Evolutionary conservation across 768 basidiomycete genomes (phyloP), one percentile per base, ranked within the genome.

Genomic region (Lactarius tabidus): DNA sequence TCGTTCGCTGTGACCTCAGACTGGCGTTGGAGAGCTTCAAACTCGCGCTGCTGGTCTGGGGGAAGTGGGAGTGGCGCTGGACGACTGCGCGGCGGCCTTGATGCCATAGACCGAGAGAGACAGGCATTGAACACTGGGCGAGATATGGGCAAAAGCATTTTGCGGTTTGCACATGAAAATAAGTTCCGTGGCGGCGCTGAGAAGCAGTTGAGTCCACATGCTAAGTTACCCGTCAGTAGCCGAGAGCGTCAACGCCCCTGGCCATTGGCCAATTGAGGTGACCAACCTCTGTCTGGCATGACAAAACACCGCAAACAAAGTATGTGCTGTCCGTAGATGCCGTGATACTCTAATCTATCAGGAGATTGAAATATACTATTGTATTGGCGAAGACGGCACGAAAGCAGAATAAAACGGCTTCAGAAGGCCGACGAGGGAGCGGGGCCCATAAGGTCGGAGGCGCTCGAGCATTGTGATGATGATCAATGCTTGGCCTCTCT

Each of bases 1-100:
- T 39, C 63, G 60, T 14, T 74, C 67, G 62, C n/a, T 10, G 62
- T 81, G 3, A 75, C 74, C 67, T 84, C 84, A 1, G 85, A 85
- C n/a, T 76, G 78, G 23, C 87, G 83, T 67, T 88, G 82, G 39
- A 94, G 87, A n/a, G 86, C 82, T 72, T 96, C 92, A 64, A 95
- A 95, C 75, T 95, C 91, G 60, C 84, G 85, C 72, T 96, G 94
- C 63, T 91, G 82, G 29, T 84, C 81, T 2, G 78, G 79, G 1
- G 93, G 90, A 17, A 96, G 83, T 0, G 89, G 83, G 2, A 88
- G 89, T 0, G 94, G 94, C 0, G 85, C 77, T 0, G 93, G 93
- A 0, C 85, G 81, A 58, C 78, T 80, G 31, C 87, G 73, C 0
- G 71, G 72, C 26, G 66, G 65, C 20, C 71, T 75, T 10, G 81